Conservation (phyloP, 192 early-diverging fungal species). For the Podila epicladia region DNA sequence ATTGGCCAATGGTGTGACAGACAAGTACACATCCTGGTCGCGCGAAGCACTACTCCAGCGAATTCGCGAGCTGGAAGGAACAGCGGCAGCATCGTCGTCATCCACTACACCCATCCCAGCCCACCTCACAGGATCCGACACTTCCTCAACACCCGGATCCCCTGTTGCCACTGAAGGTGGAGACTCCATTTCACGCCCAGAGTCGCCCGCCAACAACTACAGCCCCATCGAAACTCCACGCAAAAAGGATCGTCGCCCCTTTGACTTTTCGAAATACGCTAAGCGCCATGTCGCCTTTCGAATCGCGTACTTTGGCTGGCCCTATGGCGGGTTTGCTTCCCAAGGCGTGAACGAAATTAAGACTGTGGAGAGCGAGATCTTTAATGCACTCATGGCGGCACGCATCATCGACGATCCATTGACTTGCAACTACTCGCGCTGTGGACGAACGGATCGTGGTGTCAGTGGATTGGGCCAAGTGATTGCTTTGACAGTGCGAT, state of each 20-base stretch:
- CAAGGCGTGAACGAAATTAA: conserved; percentile 70
- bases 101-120: conserved; percentile 7
- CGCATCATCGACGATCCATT: conserved; percentile 77
- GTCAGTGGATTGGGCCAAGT: conserved; percentile 94
- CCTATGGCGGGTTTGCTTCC: conserved; percentile 86
- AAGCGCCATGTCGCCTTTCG: conserved; percentile 85
- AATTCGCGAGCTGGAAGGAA: conserved; percentile 31
- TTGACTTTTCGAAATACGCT: conserved; percentile 83
- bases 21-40: conserved; percentile 44
- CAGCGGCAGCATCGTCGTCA: neutral
- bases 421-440: conserved; percentile 81
- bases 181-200: conserved; percentile 4
- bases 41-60: conserved; percentile 29
- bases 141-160: conserved; percentile 14
- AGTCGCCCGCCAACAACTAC: conserved; percentile 8
- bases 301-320: conserved; percentile 92
- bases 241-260: conserved; percentile 55
- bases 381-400: conserved; percentile 79
- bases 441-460: conserved; percentile 89
- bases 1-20: conserved; percentile 10
- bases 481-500: conserved; percentile 80
- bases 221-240: conserved; percentile 34
- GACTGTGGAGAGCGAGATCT: conserved; percentile 89
- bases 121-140: conserved; percentile 11
- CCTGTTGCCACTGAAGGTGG: neutral